Evolutionary conservation across 2,329 filamentous ascomycete genomes (phyloP).

Genomic region (Phaeosphaeria sp.): DNA sequence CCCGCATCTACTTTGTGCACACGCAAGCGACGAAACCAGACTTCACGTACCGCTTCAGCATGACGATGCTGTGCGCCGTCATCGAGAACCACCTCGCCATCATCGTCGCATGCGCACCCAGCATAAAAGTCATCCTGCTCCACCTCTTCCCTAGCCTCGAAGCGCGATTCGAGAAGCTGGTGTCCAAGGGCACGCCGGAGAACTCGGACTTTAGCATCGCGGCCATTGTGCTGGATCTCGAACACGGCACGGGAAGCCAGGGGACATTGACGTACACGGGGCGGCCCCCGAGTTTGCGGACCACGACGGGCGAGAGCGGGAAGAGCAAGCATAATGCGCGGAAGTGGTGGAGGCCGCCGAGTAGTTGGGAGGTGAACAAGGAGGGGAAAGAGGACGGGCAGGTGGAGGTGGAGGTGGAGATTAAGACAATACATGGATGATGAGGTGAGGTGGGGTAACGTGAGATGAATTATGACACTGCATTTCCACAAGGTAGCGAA

Average conservation of each 20-base stretch:
- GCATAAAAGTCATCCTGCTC: slow-evolving; percentile 39
- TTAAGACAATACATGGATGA: not conserved
- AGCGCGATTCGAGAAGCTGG: slow-evolving; percentile 26
- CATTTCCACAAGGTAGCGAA: not conserved
- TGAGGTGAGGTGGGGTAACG: not conserved
- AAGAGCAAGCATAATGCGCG: slow-evolving; percentile 6
- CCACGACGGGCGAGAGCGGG: slow-evolving; percentile 4
- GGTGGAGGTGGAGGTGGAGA: not conserved
- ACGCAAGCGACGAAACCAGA: slow-evolving; percentile 29
- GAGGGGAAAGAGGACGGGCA: not conserved
- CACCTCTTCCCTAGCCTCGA: slow-evolving; percentile 31
- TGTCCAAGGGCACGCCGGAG: slow-evolving; percentile 14
- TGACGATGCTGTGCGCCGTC: slow-evolving; percentile 42
- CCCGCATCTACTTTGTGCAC: slow-evolving; percentile 35
- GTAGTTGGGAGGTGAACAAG: slow-evolving; percentile 14
- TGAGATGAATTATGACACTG: not conserved
- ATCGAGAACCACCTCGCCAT: slow-evolving; percentile 49
- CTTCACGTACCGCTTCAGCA: slow-evolving; percentile 34
- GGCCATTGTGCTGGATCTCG: slow-evolving; percentile 1
- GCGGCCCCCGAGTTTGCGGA: not conserved
- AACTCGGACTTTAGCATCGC: slow-evolving; percentile 8
- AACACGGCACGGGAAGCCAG: slow-evolving; percentile 2
- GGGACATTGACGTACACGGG: not conserved
- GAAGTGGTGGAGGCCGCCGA: slow-evolving; percentile 21
- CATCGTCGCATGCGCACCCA: slow-evolving; percentile 45